Conservation (phyloP, 2,329 filamentous ascomycete genomes). For the Orbilia blumenaviensis region DNA sequence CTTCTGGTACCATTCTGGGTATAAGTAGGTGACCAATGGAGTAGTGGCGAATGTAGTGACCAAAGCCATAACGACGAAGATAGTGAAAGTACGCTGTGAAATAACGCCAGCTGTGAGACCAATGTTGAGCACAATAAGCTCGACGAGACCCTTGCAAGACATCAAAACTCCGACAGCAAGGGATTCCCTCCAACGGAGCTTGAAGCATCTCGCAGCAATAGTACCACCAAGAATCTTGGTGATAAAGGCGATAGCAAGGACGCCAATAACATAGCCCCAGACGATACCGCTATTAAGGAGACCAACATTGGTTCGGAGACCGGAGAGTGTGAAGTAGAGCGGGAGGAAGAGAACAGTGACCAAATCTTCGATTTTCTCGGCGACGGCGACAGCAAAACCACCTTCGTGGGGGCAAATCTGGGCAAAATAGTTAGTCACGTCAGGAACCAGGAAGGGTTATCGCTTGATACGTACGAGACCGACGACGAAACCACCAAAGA, state of each 20-base stretch:
- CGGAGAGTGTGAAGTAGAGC: conserved; percentile 91
- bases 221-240: conserved; percentile 87
- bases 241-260: conserved; percentile 81
- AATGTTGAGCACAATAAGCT: conserved; percentile 91
- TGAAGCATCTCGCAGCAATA: conserved; percentile 77
- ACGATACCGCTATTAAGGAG: conserved; percentile 81
- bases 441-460: background rate
- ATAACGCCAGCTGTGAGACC: conserved; percentile 84
- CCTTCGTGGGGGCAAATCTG: conserved; percentile 85
- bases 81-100: conserved; percentile 83
- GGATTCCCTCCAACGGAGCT: conserved; percentile 88
- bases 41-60: conserved; percentile 86
- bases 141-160: conserved; percentile 96
- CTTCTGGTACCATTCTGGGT: conserved; percentile 79
- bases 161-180: conserved; percentile 88
- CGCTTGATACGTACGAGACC: conserved; percentile 66
- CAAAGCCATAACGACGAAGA: conserved; percentile 93
- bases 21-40: conserved; percentile 76
- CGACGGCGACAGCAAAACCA: conserved; percentile 88
- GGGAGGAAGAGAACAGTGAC: conserved; percentile 84
- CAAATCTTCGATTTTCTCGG: conserved; percentile 93
- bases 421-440: background rate
- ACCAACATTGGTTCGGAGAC: conserved; percentile 85
- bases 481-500: conserved; percentile 91
- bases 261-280: conserved; percentile 88